Base-by-base conservation (phyloP, 768 basidiomycete species). In the Lactarius akahatsu region DNA sequence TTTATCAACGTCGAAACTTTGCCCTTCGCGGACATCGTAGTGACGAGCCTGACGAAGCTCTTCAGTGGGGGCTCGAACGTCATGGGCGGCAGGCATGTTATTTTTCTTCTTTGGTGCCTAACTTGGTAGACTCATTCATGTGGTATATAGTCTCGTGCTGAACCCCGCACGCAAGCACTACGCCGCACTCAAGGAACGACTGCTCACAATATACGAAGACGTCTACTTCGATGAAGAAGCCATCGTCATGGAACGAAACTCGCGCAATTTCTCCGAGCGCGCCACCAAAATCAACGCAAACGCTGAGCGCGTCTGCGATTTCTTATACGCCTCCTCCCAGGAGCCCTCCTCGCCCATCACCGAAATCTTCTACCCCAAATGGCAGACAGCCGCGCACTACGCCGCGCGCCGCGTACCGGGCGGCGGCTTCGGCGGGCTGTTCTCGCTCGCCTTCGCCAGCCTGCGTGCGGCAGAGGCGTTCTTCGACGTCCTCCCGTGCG, bases 181-280 rank as follows among this genome's bases (percentile, higher is more conserved):
- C 74, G 59, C 77, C 0, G 67, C 77, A 1, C 83, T 99, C 57
- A 93, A 91, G 72, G 72, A 78, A 0, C 77, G 86, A 57, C 79
- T 94, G 72, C 72, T 77, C 9, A 69, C 79, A 9, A 78, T 75
- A 7, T 98, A 87, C 76, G 92, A 96, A 74, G 96, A 99, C 74
- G 78, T 80, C 28, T 98, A 93, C 78, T 98, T 90, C 70, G 82
- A 86, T 72, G 92, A 95, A 75, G 96, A 99, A 73, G 94, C 92
- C 50, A 86, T 98, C 63, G 96, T 88, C 81, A 91, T 99, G 91
- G 96, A 99, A 75, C 91, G 96, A 70, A 99, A 99, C 78, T 98
- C 96, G 20, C 92, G 96, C 59, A 89, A 97, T 78, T 98, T 96
- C 80, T 78, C 82, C 60, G 80, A 79, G 9, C 92, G 96, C 62